phyloP scores from a whole-genome alignment of 106 monocot genomes.

The Platanthera guangdongensis region DNA sequence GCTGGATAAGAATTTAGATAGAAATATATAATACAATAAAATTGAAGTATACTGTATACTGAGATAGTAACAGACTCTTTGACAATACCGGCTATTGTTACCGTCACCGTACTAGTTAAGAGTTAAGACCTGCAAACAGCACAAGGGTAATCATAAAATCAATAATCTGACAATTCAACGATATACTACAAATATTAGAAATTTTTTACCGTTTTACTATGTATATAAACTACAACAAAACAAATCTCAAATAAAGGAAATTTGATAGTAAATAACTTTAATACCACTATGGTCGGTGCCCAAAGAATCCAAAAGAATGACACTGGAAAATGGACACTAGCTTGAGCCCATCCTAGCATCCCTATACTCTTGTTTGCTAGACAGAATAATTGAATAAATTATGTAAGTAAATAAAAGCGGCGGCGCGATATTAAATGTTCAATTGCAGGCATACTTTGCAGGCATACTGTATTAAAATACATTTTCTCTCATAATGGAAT shows the following conservation, averaged over 20 bases:
- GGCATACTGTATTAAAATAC: not conserved
- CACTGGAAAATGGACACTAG: constrained; percentile 72
- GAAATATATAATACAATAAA: too few species aligned
- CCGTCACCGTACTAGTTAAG: too few species aligned
- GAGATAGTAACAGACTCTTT: too few species aligned
- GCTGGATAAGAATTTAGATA: too few species aligned
- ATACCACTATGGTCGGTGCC: constrained; percentile 94
- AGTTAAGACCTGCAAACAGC: too few species aligned
- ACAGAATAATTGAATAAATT: not conserved
- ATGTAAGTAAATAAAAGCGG: not conserved
- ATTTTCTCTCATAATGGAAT: not conserved
- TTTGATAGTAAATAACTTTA: constrained; percentile 8
- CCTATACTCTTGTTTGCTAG: constrained; percentile 67
- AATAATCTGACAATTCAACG: not conserved
- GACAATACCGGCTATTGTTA: too few species aligned
- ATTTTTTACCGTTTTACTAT: not conserved
- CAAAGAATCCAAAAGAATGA: constrained; percentile 78
- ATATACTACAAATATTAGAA: not conserved
- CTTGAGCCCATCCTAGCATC: constrained; percentile 65
- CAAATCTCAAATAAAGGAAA: not conserved
- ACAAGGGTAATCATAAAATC: too few species aligned
- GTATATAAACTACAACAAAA: not conserved
- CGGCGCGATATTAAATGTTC: not conserved
- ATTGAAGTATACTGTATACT: too few species aligned
- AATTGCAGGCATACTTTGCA: not conserved